Conservation (phyloP, 2,329 filamentous ascomycete genomes). For the Scortechinia acanthostroma region DNA sequence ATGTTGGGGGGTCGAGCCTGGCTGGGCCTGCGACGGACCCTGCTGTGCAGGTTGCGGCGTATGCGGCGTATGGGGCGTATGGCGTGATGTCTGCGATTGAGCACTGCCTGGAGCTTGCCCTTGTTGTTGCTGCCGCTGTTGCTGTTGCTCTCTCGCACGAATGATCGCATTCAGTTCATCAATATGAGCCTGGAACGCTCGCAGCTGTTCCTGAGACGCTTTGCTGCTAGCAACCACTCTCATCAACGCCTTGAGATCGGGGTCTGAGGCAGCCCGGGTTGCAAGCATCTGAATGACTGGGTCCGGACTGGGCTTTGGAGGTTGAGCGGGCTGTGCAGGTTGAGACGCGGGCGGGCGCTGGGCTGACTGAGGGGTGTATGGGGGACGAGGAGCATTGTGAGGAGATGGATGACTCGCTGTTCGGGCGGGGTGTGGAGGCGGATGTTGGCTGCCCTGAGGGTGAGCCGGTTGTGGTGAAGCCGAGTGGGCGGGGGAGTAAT, state of each 20-base stretch:
- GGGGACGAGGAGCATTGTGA: neutral
- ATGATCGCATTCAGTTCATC: slow-evolving; percentile 39
- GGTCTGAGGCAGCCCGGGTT: slow-evolving; percentile 36
- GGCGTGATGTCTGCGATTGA: neutral
- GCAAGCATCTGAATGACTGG: slow-evolving; percentile 42
- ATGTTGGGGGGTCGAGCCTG: neutral
- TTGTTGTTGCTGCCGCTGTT: slow-evolving; percentile 13
- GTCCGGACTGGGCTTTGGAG: slow-evolving; percentile 32
- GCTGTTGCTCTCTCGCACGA: slow-evolving; percentile 28
- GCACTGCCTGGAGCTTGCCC: slow-evolving; percentile 12
- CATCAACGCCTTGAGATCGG: slow-evolving; percentile 38
- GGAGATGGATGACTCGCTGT: neutral
- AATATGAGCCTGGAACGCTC: slow-evolving; percentile 38
- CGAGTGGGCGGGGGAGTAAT: slow-evolving; percentile 3
- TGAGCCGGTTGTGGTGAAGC: neutral
- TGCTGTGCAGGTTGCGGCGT: neutral
- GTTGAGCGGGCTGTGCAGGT: slow-evolving; percentile 11
- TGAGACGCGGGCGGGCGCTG: slow-evolving; percentile 2
- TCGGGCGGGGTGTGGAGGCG: neutral
- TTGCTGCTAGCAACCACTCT: slow-evolving; percentile 37
- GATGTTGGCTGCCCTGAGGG: neutral
- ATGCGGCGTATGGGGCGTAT: no score
- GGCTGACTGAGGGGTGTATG: slow-evolving; percentile 4
- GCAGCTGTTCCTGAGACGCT: slow-evolving; percentile 35
- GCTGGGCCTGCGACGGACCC: neutral